Conservation (phyloP, 2,329 filamentous ascomycete species). For the Cercospora zeina region DNA sequence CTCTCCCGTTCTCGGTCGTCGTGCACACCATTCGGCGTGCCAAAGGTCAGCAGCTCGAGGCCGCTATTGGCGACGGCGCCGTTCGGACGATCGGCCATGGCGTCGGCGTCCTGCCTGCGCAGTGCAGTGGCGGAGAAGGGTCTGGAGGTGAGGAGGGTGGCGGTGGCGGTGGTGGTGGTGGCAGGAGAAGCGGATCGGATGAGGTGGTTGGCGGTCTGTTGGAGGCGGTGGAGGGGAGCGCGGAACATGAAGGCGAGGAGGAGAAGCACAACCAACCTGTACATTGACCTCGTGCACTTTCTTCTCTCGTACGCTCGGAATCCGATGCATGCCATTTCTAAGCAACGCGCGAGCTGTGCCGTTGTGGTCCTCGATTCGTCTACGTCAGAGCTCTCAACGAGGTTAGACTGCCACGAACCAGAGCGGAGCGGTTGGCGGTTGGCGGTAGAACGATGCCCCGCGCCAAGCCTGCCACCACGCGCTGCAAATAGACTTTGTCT, state of each 20-base stretch:
- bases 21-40: constrained; percentile 46
- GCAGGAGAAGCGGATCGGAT: constrained; percentile 24
- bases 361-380: background rate
- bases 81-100: constrained; percentile 48
- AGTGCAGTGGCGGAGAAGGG: constrained; percentile 21
- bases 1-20: background rate
- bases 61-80: constrained; percentile 63
- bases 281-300: constrained; percentile 25
- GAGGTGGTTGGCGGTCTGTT: constrained; percentile 33
- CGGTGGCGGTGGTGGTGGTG: no score
- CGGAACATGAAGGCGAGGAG: constrained; percentile 34
- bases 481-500: no score
- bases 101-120: constrained; percentile 15
- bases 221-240: constrained; percentile 32
- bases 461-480: no score
- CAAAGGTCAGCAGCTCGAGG: constrained; percentile 64
- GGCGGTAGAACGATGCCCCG: no score
- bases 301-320: no score
- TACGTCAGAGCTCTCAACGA: background rate
- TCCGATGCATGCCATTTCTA: constrained; percentile 1
- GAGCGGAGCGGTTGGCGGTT: no score
- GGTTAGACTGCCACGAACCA: background rate
- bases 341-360: background rate
- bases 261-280: constrained; percentile 24
- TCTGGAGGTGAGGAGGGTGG: constrained; percentile 18